phyloP scores from a whole-genome alignment of 73 alveolate genomes.

The Symbiodinium natans region DNA sequence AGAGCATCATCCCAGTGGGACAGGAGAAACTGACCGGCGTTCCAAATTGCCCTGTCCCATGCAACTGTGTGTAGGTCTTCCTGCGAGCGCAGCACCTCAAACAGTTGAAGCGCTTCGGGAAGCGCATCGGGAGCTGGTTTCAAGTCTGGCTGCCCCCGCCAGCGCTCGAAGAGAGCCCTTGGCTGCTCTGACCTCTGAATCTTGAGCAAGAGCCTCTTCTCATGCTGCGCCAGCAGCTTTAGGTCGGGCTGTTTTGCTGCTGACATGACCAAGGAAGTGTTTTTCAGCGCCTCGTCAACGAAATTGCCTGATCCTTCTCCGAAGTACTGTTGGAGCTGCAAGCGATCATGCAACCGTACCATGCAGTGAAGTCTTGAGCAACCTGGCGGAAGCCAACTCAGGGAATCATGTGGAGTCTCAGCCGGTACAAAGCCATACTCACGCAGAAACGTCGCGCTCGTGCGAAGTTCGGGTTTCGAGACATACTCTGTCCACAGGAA shows the following conservation, averaged over 20 bases:
- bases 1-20: slow-evolving; percentile 37
- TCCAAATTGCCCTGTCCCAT: slow-evolving; percentile 69
- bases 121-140: background rate
- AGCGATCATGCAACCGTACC: background rate
- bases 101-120: background rate
- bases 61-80: slow-evolving; percentile 24
- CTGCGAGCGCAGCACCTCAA: background rate
- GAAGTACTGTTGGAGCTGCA: background rate
- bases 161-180: background rate
- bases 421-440: slow-evolving; percentile 78
- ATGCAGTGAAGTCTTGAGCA: background rate
- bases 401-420: background rate
- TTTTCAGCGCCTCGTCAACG: background rate
- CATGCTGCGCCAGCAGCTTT: slow-evolving; percentile 47
- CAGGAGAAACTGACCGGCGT: slow-evolving; percentile 38
- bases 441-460: slow-evolving; percentile 44
- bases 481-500: background rate
- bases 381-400: background rate
- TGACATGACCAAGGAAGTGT: background rate
- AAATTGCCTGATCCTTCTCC: background rate
- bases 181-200: background rate
- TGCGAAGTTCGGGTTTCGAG: background rate
- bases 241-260: background rate
- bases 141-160: slow-evolving; percentile 23
- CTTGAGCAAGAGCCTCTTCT: slow-evolving; percentile 4